Percentiles rank a stretch among this genome's conserved stretches.
Evolutionary conservation across 2,329 filamentous ascomycete species (phyloP).

Genomic region (Fusarium beomiforme): DNA sequence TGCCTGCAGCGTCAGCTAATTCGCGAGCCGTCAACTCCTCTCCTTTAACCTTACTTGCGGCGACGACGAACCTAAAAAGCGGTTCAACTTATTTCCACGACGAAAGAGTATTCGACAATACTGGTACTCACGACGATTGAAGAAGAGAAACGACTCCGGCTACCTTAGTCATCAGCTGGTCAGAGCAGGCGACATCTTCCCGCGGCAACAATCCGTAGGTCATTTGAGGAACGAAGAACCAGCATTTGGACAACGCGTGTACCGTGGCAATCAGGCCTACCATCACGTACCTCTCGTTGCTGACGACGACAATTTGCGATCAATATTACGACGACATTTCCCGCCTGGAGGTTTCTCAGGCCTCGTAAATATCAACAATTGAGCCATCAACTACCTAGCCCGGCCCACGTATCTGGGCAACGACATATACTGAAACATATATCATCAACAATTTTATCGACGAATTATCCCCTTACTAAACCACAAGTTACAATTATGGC

Average conservation of each 20-base stretch:
- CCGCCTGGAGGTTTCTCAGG: conserved; percentile 10
- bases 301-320: conserved; percentile 43
- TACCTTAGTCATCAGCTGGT: conserved; percentile 25
- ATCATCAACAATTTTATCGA: conserved; percentile 4
- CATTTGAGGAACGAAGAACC: conserved; percentile 14
- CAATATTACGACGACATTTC: conserved; percentile 35
- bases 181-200: conserved; percentile 8
- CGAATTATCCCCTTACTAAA: neutral
- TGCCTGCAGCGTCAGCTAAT: conserved; percentile 33
- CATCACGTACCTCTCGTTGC: conserved; percentile 36
- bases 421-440: conserved; percentile 1
- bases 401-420: conserved; percentile 24
- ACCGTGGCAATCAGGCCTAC: conserved; percentile 43
- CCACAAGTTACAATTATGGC: conserved; percentile 47
- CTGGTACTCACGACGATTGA: conserved; percentile 16
- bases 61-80: conserved; percentile 20
- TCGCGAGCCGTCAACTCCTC: conserved; percentile 37
- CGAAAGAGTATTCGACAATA: conserved; percentile 16
- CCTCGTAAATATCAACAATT: conserved; percentile 36
- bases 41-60: conserved; percentile 31
- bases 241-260: conserved; percentile 37
- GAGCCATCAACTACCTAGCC: conserved; percentile 13
- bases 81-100: conserved; percentile 11
- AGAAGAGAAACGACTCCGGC: conserved; percentile 1
- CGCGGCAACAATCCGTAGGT: conserved; percentile 30